Evolutionary conservation across 108 stramenopile species (phyloP).

Genomic region (Skeletonema marinoi): DNA sequence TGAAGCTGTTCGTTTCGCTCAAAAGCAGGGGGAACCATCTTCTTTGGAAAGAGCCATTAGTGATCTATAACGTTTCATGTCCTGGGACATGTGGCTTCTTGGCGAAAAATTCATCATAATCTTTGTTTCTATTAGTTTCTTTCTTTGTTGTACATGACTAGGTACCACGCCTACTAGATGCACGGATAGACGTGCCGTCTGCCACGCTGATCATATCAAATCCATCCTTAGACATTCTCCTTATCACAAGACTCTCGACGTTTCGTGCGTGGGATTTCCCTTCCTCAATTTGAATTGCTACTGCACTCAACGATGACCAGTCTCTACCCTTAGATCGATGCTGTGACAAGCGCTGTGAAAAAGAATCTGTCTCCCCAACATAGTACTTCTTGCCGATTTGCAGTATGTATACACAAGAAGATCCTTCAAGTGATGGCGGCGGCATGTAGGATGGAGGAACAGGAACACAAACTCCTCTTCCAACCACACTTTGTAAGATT

Average conservation of each 20-base stretch:
- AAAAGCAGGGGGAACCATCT: background rate
- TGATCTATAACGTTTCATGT: too few relatives aligned
- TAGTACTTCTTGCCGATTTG: constrained; percentile 66
- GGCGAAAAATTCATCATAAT: background rate
- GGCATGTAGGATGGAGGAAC: constrained; percentile 64
- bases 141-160: background rate
- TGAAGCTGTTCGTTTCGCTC: background rate
- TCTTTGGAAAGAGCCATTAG: too few relatives aligned
- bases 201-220: constrained; percentile 60
- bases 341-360: constrained; percentile 59
- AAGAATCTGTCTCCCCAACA: constrained; percentile 87
- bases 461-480: background rate
- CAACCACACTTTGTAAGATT: constrained; percentile 37
- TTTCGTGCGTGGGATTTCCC: constrained; percentile 73
- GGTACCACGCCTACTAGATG: background rate
- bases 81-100: too few relatives aligned
- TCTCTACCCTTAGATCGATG: constrained; percentile 62
- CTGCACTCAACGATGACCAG: constrained; percentile 47
- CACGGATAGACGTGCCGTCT: constrained; percentile 60
- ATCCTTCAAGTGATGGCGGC: constrained; percentile 75
- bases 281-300: constrained; percentile 55
- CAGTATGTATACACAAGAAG: constrained; percentile 84
- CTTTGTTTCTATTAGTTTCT: background rate
- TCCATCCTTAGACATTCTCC: constrained; percentile 59
- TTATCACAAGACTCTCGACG: constrained; percentile 75